These are phyloP conservation scores for Zygotorulaspora chibaensis DNA, from an alignment of 805 yeast genomes.

Conservation along the genomic window DNA sequence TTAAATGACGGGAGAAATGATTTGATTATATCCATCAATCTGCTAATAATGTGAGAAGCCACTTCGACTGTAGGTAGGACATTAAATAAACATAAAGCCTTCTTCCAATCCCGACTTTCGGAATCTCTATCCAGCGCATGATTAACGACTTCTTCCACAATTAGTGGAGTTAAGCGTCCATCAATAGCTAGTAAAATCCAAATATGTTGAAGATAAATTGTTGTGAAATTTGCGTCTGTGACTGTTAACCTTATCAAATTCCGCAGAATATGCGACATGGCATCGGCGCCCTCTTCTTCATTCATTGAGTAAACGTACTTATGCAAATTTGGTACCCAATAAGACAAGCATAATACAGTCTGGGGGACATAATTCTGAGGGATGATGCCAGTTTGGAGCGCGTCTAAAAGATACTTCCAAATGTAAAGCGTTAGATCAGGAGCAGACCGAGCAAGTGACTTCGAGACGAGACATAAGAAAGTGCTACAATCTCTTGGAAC, in stretches of 20 bases:
- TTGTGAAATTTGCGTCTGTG: slow-evolving; percentile 43
- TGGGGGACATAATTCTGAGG: slow-evolving; percentile 24
- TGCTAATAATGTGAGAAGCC: slow-evolving; percentile 57
- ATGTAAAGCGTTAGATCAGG: slow-evolving; percentile 62
- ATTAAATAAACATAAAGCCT: slow-evolving; percentile 57
- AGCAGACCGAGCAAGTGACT: slow-evolving; percentile 48
- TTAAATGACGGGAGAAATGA: slow-evolving; percentile 43
- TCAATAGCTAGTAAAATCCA: slow-evolving; percentile 68
- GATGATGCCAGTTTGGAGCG: slow-evolving; percentile 22
- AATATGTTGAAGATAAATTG: slow-evolving; percentile 52
- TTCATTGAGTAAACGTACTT: slow-evolving; percentile 50
- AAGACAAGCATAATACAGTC: slow-evolving; percentile 40
- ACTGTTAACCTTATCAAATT: slow-evolving; percentile 58
- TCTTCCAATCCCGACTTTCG: slow-evolving; percentile 67
- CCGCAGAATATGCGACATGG: slow-evolving; percentile 56
- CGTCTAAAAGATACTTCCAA: slow-evolving; percentile 29
- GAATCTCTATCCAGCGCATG: slow-evolving; percentile 73
- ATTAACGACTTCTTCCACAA: slow-evolving; percentile 70
- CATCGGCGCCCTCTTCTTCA: slow-evolving; percentile 56
- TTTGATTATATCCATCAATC: slow-evolving; percentile 52
- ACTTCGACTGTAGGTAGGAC: slow-evolving; percentile 67
- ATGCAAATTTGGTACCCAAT: slow-evolving; percentile 72
- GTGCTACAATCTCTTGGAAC: slow-evolving; percentile 66
- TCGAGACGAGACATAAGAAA: slow-evolving; percentile 54
- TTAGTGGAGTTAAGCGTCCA: slow-evolving; percentile 49